Base-by-base conservation (phyloP, 2,329 filamentous ascomycete species). In the Aulographum hederae region DNA sequence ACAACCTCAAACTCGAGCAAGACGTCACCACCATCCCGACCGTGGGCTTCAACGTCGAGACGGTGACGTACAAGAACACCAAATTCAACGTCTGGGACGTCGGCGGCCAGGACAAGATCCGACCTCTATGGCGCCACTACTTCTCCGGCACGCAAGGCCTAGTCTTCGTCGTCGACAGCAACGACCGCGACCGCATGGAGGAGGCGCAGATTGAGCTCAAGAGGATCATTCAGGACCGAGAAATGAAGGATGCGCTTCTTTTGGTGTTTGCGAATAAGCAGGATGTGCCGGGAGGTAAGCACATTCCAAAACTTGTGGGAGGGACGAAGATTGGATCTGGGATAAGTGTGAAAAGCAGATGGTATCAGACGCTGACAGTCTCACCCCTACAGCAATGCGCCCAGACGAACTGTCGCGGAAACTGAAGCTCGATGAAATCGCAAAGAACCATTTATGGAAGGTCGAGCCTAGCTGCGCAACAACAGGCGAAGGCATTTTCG, bases 11-110 rank as follows among this genome's bases (percentile, higher is more conserved):
- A 74, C 80, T 98, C 54, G 86, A 89, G 65, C 79, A 94, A 69
- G 89, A 92, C 57, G 89, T 95, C 58, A 95, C 89, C 54, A 98
- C 89, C 46, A 98, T 98, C 53, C 89, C 89, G 46, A 98, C 89
- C 53, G 93, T 95, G 53, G 89, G 89, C 52, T 98, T 98, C 77
- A 98, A 98, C 68, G 89, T 98, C 60, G 89, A 98, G 73, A 95
- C 89, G 34, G 89, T 98, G 59, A 85, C 92, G 59, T 95, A 95
- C 72, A 94, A 94, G 74, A 98, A 98, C 74, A 94, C 93, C 52
- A 84, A 93, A 60, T 98, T 98, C 72, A 95, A 86, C 59, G 89
- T 98, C 57, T 98, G 89, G 89, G 89, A 95, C 68, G 89, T 98
- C 54, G 89, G 89, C 69, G 89, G 89, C 60, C 89, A 98, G 70